These are phyloP conservation scores for Eucalyptus dawsonii DNA, from an alignment of 345 rosid genomes.

Conservation along the genomic window DNA sequence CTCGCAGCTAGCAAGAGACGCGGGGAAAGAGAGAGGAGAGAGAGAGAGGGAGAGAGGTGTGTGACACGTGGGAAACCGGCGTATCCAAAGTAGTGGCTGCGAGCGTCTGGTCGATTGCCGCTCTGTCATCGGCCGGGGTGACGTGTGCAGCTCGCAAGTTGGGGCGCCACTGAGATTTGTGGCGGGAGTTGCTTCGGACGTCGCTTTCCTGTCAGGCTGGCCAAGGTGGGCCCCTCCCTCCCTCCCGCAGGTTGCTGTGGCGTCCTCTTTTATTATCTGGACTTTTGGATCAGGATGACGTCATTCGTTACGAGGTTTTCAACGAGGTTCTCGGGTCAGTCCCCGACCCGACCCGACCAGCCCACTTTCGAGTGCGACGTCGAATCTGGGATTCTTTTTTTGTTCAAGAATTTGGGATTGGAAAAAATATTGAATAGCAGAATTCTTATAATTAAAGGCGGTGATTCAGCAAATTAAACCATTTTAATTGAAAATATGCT, in stretches of 20 bases:
- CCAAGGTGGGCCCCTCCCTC: neutral
- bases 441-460: neutral
- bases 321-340: neutral
- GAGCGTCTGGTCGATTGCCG: neutral
- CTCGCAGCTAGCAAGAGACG: neutral
- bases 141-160: neutral
- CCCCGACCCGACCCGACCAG: neutral
- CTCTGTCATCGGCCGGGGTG: neutral
- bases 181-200: neutral
- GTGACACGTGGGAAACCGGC: neutral
- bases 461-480: neutral
- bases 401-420: neutral
- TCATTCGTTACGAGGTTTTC: neutral
- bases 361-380: neutral
- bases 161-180: neutral
- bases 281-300: neutral
- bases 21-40: neutral
- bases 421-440: neutral
- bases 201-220: neutral
- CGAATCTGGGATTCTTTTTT: neutral
- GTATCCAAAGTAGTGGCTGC: neutral
- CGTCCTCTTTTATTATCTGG: neutral
- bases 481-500: neutral
- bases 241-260: neutral
- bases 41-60: neutral